Conservation (phyloP, 1,284 basidiomycete species). For the Fomes fomentarius region DNA sequence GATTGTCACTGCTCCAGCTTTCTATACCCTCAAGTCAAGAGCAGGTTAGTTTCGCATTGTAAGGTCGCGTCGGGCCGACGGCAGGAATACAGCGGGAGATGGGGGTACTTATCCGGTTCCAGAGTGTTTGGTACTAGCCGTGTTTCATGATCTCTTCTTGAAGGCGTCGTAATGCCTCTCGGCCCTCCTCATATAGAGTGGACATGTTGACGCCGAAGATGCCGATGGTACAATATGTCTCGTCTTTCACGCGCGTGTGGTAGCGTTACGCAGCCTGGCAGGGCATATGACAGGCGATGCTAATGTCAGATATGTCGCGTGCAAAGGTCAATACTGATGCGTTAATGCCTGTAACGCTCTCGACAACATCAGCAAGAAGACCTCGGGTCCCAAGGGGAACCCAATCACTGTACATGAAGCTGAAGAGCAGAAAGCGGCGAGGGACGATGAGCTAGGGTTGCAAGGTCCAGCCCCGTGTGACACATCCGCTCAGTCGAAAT, state of each 20-base stretch:
- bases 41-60: neutral
- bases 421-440: neutral
- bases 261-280: neutral
- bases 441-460: conserved; percentile 9
- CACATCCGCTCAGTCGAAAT: neutral
- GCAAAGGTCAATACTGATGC: neutral
- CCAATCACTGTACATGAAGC: conserved; percentile 2
- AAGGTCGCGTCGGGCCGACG: no score
- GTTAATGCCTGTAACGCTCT: neutral
- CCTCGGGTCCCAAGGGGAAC: neutral
- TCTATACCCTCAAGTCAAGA: neutral
- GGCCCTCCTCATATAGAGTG: neutral
- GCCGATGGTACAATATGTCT: conserved; percentile 8
- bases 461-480: neutral
- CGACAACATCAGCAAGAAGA: neutral
- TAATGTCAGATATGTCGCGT: neutral
- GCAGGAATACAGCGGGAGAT: neutral
- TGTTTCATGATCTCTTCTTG: conserved; percentile 2
- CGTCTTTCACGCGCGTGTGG: conserved; percentile 1
- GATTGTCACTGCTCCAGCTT: neutral
- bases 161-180: neutral
- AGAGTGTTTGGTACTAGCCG: neutral
- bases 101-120: neutral
- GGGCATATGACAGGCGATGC: conserved; percentile 1
- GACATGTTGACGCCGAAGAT: conserved; percentile 5